Conservation (phyloP, 163 green algal genomes). For the Scenedesmus sp. region DNA sequence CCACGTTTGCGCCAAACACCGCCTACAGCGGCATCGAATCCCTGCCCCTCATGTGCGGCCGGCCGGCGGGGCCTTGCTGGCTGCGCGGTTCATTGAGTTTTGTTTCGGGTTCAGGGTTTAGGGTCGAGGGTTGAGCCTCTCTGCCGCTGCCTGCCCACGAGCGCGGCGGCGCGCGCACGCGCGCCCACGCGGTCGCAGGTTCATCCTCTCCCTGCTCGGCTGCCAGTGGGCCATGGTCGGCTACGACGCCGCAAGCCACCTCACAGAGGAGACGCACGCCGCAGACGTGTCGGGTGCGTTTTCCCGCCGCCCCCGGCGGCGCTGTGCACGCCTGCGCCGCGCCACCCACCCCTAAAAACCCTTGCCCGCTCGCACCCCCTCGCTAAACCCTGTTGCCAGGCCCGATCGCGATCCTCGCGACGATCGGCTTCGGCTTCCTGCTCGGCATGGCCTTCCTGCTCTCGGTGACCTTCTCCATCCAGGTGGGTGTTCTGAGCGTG, state of each 20-base stretch:
- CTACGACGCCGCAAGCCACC: conserved; percentile 58
- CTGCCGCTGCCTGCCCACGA: no score
- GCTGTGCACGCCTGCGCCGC: not conserved
- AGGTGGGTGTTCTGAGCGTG: no score
- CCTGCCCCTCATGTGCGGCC: conserved; percentile 28
- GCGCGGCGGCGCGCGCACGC: no score
- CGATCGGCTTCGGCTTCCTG: conserved; percentile 50
- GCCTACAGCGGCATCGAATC: conserved; percentile 32
- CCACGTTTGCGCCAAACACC: conserved; percentile 37
- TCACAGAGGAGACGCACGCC: conserved; percentile 63
- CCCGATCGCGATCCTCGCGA: conserved; percentile 31
- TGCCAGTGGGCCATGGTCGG: conserved; percentile 60
- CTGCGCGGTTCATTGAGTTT: no score
- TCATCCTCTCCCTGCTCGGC: conserved; percentile 51
- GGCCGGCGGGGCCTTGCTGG: no score
- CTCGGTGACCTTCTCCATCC: conserved; percentile 61
- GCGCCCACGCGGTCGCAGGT: no score
- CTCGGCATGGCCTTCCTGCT: conserved; percentile 58
- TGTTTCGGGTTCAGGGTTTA: no score
- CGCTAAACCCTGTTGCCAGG: not conserved
- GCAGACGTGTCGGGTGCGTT: conserved; percentile 50
- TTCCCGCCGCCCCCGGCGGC: not conserved
- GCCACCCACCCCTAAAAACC: no score
- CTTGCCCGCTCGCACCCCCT: no score
- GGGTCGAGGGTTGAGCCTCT: no score